Evolutionary conservation across 768 basidiomycete genomes (phyloP).

Genomic region (Wakefieldia striispora): DNA sequence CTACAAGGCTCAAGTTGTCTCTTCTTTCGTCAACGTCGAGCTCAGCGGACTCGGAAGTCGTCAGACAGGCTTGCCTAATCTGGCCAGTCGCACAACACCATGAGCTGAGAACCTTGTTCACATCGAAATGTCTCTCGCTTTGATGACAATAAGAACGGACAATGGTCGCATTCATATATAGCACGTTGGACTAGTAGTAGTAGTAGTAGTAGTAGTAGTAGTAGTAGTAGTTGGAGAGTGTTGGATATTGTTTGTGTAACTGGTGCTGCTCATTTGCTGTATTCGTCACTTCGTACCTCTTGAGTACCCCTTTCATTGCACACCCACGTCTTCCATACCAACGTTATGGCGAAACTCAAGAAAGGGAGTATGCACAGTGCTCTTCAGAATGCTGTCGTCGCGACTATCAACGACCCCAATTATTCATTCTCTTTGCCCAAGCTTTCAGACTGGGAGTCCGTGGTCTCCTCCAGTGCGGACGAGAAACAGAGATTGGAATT

Average conservation of each 20-base stretch:
- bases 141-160: too few species aligned
- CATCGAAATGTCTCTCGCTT: too few species aligned
- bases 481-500: slow-evolving; percentile 46
- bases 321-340: not conserved
- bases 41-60: not conserved
- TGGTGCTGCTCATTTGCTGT: too few species aligned
- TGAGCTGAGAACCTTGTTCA: too few species aligned
- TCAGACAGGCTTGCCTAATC: not conserved
- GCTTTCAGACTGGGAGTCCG: slow-evolving; percentile 29
- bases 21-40: not conserved
- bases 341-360: slow-evolving; percentile 20
- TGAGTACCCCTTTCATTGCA: too few species aligned
- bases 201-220: too few species aligned
- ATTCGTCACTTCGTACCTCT: too few species aligned
- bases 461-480: slow-evolving; percentile 22
- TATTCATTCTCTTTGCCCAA: slow-evolving; percentile 27
- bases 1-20: not conserved
- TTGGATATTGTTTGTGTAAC: too few species aligned
- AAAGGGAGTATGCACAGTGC: slow-evolving; percentile 13
- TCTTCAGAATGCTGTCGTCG: slow-evolving; percentile 24
- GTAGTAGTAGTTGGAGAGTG: too few species aligned
- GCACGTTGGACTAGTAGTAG: too few species aligned
- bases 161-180: too few species aligned
- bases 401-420: slow-evolving; percentile 28
- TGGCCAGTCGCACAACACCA: too few species aligned